Percentiles rank a stretch among this genome's conserved stretches.
phyloP scores from a whole-genome alignment of 352 stramenopile genomes.

The Globisporangium apiculatum region DNA sequence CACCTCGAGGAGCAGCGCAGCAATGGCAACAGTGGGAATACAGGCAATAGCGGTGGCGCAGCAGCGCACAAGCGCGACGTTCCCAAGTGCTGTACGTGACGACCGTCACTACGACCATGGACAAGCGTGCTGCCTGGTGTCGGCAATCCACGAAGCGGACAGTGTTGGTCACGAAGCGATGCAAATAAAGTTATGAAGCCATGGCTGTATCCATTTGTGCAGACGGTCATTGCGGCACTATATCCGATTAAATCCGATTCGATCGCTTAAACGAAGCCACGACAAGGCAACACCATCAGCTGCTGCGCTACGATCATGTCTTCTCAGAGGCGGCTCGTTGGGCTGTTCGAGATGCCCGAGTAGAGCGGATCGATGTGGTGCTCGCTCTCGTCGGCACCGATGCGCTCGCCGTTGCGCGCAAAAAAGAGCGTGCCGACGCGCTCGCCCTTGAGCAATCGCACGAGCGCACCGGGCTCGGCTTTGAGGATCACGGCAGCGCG shows the following conservation, averaged over 20 bases:
- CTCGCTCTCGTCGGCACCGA: constrained; percentile 37
- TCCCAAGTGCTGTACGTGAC: constrained; percentile 9
- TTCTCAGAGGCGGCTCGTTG: constrained; percentile 8
- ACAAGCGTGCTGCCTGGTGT: too few species aligned
- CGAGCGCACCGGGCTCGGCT: constrained; percentile 47
- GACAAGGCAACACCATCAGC: too few species aligned
- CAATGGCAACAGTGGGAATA: neutral
- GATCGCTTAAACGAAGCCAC: too few species aligned
- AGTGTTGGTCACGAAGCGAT: too few species aligned
- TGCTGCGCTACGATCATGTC: too few species aligned
- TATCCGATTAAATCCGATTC: too few species aligned
- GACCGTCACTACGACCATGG: too few species aligned
- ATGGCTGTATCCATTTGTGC: too few species aligned
- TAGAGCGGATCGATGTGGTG: constrained; percentile 64
- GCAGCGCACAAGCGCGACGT: constrained; percentile 6
- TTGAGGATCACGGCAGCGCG: constrained; percentile 58
- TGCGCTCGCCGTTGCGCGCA: constrained; percentile 27
- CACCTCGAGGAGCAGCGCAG: constrained; percentile 21
- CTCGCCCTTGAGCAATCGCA: constrained; percentile 63
- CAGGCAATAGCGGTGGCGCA: neutral
- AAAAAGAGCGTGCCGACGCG: constrained; percentile 62
- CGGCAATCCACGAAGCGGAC: too few species aligned
- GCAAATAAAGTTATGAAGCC: too few species aligned
- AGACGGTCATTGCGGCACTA: too few species aligned
- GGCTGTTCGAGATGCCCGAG: constrained; percentile 38